phyloP scores from a whole-genome alignment of 2,329 filamentous ascomycete species.

The Colletotrichum brevisporum region DNA sequence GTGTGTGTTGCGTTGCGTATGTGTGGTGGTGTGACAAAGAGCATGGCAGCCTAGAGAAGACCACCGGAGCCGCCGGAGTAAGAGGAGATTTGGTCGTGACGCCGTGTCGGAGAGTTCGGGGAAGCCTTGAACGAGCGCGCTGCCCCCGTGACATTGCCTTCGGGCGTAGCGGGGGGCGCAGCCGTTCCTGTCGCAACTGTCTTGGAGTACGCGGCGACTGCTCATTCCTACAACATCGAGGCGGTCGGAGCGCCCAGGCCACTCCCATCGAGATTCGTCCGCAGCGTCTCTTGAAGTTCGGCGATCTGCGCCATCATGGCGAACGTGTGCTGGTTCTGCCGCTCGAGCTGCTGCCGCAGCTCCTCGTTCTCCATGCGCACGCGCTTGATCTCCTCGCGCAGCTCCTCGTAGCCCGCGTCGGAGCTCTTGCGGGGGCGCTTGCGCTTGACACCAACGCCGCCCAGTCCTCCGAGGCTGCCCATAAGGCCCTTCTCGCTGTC shows the following conservation, averaged over 20 bases:
- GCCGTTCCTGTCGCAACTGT: not conserved
- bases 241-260: slow-evolving; percentile 56
- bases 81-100: slow-evolving; percentile 32
- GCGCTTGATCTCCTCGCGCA: slow-evolving; percentile 77
- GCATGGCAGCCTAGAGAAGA: slow-evolving; percentile 26
- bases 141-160: slow-evolving; percentile 11
- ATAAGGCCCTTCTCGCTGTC: slow-evolving; percentile 56
- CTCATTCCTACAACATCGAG: slow-evolving; percentile 56
- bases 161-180: slow-evolving; percentile 6
- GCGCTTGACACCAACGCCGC: slow-evolving; percentile 59
- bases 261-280: slow-evolving; percentile 45
- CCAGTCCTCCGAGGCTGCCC: slow-evolving; percentile 45
- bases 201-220: too few relatives aligned
- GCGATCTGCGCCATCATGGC: slow-evolving; percentile 65
- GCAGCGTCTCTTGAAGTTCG: slow-evolving; percentile 60
- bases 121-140: not conserved
- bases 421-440: slow-evolving; percentile 53
- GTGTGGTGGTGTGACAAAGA: slow-evolving; percentile 1
- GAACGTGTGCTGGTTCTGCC: slow-evolving; percentile 61
- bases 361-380: slow-evolving; percentile 76
- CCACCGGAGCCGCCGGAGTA: slow-evolving; percentile 28
- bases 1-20: slow-evolving; percentile 18
- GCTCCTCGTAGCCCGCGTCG: slow-evolving; percentile 64
- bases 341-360: slow-evolving; percentile 64
- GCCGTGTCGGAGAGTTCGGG: slow-evolving; percentile 31